phyloP scores from a whole-genome alignment of 345 rosid genomes.

The Gynandropsis gynandra region DNA sequence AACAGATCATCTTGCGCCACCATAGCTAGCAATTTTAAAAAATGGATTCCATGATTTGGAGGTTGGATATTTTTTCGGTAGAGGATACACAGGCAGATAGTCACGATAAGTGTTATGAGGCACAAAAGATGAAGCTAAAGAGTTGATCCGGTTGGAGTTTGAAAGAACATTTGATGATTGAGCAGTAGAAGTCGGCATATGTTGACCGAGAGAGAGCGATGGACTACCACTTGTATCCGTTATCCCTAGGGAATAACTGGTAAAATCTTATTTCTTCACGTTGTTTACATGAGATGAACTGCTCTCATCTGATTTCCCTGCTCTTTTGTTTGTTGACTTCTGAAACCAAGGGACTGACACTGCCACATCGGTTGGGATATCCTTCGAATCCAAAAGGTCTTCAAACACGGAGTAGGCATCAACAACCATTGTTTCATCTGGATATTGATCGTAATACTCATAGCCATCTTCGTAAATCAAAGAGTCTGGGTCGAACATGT shows the following conservation, averaged over 20 bases:
- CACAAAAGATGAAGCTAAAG: slow-evolving; percentile 21
- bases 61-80: neutral
- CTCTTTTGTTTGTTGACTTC: slow-evolving; percentile 23
- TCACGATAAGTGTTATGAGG: slow-evolving; percentile 10
- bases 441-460: slow-evolving; percentile 27
- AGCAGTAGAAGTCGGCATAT: slow-evolving; percentile 3
- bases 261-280: slow-evolving; percentile 10
- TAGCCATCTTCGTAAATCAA: slow-evolving; percentile 29
- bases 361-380: slow-evolving; percentile 78
- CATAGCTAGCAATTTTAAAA: neutral
- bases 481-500: slow-evolving; percentile 33
- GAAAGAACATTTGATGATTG: slow-evolving; percentile 24
- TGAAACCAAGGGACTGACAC: slow-evolving; percentile 57
- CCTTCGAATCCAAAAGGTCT: slow-evolving; percentile 56
- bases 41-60: neutral
- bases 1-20: too few species aligned
- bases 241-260: slow-evolving; percentile 12
- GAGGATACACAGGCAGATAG: neutral
- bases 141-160: slow-evolving; percentile 14
- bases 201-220: neutral
- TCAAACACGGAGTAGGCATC: slow-evolving; percentile 49
- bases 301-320: slow-evolving; percentile 23
- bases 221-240: slow-evolving; percentile 13
- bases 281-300: slow-evolving; percentile 10
- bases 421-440: slow-evolving; percentile 30